Evolutionary conservation across 2,329 filamentous ascomycete genomes (phyloP).

Genomic region (Fusarium marasasianum): DNA sequence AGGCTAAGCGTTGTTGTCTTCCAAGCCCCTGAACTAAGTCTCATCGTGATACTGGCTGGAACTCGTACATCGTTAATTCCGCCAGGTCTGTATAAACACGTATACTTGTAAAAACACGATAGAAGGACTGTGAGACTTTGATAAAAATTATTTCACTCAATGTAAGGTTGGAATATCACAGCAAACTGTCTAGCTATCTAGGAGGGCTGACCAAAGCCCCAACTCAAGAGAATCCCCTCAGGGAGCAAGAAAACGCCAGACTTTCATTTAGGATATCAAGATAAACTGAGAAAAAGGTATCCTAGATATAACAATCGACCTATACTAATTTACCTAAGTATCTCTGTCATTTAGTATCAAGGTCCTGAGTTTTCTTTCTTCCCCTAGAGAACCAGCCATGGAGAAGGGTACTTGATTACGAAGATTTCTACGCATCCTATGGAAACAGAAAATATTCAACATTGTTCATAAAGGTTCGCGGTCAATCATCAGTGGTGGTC

Average conservation of each 20-base stretch:
- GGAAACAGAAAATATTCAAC: not conserved
- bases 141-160: fast-evolving
- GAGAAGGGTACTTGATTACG: fast-evolving
- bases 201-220: not conserved
- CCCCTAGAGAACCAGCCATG: no score
- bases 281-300: fast-evolving
- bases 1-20: not conserved
- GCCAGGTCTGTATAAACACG: fast-evolving
- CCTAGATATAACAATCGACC: fast-evolving
- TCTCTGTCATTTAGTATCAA: not conserved
- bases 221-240: not conserved
- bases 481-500: no score
- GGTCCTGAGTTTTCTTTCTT: not conserved
- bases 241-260: fast-evolving
- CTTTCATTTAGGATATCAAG: not conserved
- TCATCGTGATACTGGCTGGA: no score
- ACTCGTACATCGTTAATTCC: no score
- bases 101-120: fast-evolving
- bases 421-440: not conserved
- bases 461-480: fast-evolving
- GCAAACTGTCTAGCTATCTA: no score
- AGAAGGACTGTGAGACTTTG: fast-evolving
- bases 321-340: not conserved
- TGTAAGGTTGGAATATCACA: no score
- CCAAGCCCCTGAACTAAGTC: no score